These are phyloP conservation scores for Daldinia loculata DNA, from an alignment of 495 filamentous ascomycete genomes.

Conservation along the genomic window DNA sequence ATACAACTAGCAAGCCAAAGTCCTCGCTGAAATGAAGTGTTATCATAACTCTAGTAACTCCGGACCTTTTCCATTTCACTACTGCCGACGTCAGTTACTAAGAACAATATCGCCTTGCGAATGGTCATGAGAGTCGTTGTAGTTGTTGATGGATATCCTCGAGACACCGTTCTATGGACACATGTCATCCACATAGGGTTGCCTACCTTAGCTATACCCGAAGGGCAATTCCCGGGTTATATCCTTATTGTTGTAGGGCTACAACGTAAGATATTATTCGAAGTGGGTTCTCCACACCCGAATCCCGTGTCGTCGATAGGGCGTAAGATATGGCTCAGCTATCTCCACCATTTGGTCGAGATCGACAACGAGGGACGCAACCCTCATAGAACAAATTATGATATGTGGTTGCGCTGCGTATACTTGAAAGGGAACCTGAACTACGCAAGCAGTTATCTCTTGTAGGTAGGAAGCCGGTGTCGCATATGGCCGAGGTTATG, in stretches of 20 bases:
- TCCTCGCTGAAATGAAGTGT: neutral
- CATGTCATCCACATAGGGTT: neutral
- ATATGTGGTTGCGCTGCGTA: neutral
- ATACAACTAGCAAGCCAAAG: neutral
- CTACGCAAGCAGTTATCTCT: neutral
- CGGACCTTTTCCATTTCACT: neutral
- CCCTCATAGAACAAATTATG: neutral
- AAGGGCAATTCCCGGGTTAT: constrained; percentile 18
- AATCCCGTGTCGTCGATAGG: neutral
- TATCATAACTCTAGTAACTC: neutral
- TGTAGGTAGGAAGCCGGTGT: neutral
- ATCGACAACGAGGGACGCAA: neutral
- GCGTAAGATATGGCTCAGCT: neutral
- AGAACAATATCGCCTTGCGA: neutral
- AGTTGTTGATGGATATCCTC: neutral
- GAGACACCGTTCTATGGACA: neutral
- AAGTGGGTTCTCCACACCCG: neutral
- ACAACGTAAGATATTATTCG: neutral
- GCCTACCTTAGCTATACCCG: neutral
- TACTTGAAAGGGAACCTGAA: neutral
- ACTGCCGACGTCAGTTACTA: neutral
- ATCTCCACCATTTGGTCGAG: neutral
- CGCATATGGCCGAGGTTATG: neutral
- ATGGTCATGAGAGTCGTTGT: neutral
- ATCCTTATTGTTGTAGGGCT: neutral